Percentiles rank a stretch among this genome's conserved stretches.
phyloP scores from a whole-genome alignment of 768 basidiomycete genomes.

The Cyathus striatus region DNA sequence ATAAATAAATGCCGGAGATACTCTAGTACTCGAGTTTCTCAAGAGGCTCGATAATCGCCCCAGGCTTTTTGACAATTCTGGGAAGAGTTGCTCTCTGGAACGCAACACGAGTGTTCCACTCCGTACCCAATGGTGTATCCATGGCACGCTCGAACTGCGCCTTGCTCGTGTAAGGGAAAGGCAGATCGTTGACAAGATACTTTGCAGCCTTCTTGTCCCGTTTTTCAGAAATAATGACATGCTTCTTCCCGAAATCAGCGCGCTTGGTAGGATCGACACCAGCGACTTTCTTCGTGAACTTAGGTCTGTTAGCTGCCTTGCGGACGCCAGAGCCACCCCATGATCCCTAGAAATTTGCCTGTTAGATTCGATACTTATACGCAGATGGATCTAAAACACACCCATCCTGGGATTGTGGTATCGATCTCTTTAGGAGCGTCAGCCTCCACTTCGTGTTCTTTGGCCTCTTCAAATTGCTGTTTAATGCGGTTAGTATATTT shows the following conservation, averaged over 20 bases:
- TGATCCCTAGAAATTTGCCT: conserved; percentile 54
- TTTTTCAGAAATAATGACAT: conserved; percentile 95
- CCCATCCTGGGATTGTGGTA: conserved; percentile 93
- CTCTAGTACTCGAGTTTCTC: no score
- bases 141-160: conserved; percentile 89
- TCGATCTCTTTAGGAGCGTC: conserved; percentile 89
- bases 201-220: conserved; percentile 90
- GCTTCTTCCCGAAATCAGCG: conserved; percentile 77
- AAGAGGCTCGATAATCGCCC: conserved; percentile 64
- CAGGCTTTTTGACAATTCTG: conserved; percentile 82
- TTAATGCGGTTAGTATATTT: no score
- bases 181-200: conserved; percentile 87
- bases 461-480: conserved; percentile 86
- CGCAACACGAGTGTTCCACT: conserved; percentile 89
- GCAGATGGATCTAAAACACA: conserved; percentile 29
- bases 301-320: conserved; percentile 54
- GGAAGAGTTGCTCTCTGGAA: conserved; percentile 86
- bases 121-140: conserved; percentile 75
- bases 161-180: conserved; percentile 90
- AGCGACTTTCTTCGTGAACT: conserved; percentile 75
- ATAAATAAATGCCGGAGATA: no score
- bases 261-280: conserved; percentile 78
- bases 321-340: conserved; percentile 84
- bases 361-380: conserved; percentile 1
- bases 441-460: conserved; percentile 73